A percentile compares a stretch with the other conserved stretches of the same genome.
Evolutionary conservation across 2,329 filamentous ascomycete species (phyloP).

Genomic region (Fusarium sp.): DNA sequence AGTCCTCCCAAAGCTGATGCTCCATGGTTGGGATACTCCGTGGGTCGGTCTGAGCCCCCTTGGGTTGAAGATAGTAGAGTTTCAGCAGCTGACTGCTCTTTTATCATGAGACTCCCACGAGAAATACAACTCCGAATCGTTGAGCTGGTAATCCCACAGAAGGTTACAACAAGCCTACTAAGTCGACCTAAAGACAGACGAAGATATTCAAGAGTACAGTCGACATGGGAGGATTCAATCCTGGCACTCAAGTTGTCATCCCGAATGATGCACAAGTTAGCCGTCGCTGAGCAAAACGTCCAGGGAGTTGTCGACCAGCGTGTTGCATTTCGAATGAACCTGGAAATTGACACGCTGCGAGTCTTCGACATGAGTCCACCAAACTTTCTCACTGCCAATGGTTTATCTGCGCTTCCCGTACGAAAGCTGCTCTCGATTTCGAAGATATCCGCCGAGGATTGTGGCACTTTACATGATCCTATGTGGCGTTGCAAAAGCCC

Average conservation of each 20-base stretch:
- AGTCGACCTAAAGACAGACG: accelerated
- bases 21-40: neutral
- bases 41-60: too few species aligned
- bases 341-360: neutral
- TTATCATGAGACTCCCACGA: neutral
- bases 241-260: neutral
- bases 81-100: accelerated
- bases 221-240: neutral
- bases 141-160: accelerated
- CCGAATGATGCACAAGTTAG: accelerated
- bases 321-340: neutral
- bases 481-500: accelerated
- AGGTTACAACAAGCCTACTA: accelerated
- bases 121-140: accelerated
- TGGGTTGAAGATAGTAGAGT: accelerated
- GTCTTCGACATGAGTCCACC: accelerated
- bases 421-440: neutral
- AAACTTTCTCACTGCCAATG: accelerated
- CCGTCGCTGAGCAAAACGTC: accelerated
- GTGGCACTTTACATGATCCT: accelerated
- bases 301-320: neutral
- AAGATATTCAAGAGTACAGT: neutral
- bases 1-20: accelerated
- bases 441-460: neutral
- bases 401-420: accelerated